phyloP scores from a whole-genome alignment of 2,329 filamentous ascomycete genomes.

The Mycogone perniciosa region DNA sequence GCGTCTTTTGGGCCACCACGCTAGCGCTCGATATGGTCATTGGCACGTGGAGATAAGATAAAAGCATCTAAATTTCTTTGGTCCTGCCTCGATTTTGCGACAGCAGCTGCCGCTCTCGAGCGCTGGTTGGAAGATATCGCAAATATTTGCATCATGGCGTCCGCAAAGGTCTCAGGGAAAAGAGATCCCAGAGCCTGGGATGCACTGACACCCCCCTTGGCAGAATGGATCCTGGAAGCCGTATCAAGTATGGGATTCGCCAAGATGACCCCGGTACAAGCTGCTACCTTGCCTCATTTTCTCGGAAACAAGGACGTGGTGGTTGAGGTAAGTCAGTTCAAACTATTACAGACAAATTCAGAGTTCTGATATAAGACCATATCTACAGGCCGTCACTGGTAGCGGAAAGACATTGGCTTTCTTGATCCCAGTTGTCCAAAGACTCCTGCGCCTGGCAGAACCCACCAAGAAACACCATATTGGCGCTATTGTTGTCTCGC shows the following conservation, averaged over 20 bases:
- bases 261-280: constrained; percentile 91
- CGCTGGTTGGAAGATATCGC: neutral
- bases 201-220: constrained; percentile 32
- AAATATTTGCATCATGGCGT: constrained; percentile 23
- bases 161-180: constrained; percentile 30
- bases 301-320: constrained; percentile 88
- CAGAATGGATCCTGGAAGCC: constrained; percentile 75
- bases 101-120: neutral
- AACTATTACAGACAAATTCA: neutral
- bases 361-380: neutral
- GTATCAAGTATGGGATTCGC: constrained; percentile 78
- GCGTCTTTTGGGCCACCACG: too few relatives aligned
- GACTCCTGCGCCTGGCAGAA: constrained; percentile 71
- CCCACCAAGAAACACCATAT: constrained; percentile 86
- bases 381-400: constrained; percentile 67
- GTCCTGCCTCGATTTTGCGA: neutral
- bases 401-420: constrained; percentile 88
- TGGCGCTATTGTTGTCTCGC: constrained; percentile 84
- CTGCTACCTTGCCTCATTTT: constrained; percentile 82
- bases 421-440: constrained; percentile 75
- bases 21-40: too few relatives aligned
- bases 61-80: constrained; percentile 3
- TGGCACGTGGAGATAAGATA: neutral
- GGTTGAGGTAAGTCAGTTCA: constrained; percentile 55
- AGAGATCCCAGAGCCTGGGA: constrained; percentile 44